Percentiles rank a stretch among this genome's conserved stretches.
Evolutionary conservation across 2,329 filamentous ascomycete genomes (phyloP).

Genomic region (Fusarium sp.): DNA sequence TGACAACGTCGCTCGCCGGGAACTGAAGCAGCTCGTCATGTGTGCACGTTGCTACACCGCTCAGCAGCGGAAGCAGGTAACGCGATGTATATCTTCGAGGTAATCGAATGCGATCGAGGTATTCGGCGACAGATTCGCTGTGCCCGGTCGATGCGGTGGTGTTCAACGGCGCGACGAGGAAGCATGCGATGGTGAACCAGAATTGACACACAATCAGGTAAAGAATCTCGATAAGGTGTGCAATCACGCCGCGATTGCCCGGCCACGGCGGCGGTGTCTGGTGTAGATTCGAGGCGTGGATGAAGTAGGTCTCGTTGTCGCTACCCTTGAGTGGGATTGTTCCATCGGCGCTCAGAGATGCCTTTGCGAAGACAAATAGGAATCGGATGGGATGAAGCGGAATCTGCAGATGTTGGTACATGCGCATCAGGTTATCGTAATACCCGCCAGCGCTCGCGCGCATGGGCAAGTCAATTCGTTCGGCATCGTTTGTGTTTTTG

Average conservation of each 20-base stretch:
- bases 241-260: conserved; percentile 49
- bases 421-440: conserved; percentile 64
- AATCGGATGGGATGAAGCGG: conserved; percentile 62
- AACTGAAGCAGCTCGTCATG: conserved; percentile 62
- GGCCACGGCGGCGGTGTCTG: conserved; percentile 57
- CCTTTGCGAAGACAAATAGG: conserved; percentile 62
- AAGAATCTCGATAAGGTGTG: conserved; percentile 56
- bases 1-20: conserved; percentile 63
- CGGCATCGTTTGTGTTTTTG: conserved; percentile 42
- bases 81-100: conserved; percentile 59
- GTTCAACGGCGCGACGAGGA: conserved; percentile 54
- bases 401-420: conserved; percentile 67
- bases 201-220: conserved; percentile 60
- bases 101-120: conserved; percentile 61
- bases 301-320: conserved; percentile 56
- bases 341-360: conserved; percentile 20
- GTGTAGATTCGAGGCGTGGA: conserved; percentile 66
- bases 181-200: conserved; percentile 66
- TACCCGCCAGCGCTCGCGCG: conserved; percentile 56
- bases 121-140: conserved; percentile 60
- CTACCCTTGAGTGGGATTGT: conserved; percentile 17
- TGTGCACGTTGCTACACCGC: conserved; percentile 65
- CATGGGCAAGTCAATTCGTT: conserved; percentile 55
- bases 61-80: conserved; percentile 66
- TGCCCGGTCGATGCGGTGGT: neutral